phyloP scores from a whole-genome alignment of 2,329 filamentous ascomycete species.

The Hirsutella minnesotensis region DNA sequence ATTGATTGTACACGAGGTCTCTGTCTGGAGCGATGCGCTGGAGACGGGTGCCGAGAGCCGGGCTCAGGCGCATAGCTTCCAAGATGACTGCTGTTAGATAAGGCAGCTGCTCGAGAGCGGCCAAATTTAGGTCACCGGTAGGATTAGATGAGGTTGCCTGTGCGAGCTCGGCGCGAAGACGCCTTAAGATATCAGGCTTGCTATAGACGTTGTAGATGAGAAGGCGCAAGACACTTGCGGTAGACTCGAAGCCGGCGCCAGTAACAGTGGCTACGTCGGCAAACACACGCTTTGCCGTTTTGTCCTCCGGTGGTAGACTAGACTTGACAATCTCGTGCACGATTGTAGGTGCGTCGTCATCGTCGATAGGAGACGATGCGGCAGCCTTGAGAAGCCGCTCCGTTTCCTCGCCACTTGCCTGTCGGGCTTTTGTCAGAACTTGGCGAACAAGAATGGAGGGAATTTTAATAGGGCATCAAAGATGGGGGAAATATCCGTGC shows the following conservation, averaged over 20 bases:
- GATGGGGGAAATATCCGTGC: no score
- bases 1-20: conserved; percentile 14
- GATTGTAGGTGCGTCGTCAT: conserved; percentile 9
- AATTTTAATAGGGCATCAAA: no score
- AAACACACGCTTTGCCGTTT: conserved; percentile 18
- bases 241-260: conserved; percentile 23
- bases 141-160: not conserved
- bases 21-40: conserved; percentile 14
- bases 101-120: conserved; percentile 18
- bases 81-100: conserved; percentile 24
- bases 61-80: conserved; percentile 27
- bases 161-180: conserved; percentile 21
- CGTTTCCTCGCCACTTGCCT: no score
- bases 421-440: no score
- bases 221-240: no score
- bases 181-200: conserved; percentile 14
- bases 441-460: no score
- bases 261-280: conserved; percentile 14
- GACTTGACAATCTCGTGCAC: conserved; percentile 15
- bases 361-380: not conserved
- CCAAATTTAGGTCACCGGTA: conserved; percentile 7
- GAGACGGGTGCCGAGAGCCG: conserved; percentile 18
- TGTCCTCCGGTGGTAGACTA: conserved; percentile 21
- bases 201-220: conserved; percentile 12
- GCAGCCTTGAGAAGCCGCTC: no score